Base-by-base conservation (phyloP, 768 basidiomycete genomes). In the Crucibulum laeve region DNA sequence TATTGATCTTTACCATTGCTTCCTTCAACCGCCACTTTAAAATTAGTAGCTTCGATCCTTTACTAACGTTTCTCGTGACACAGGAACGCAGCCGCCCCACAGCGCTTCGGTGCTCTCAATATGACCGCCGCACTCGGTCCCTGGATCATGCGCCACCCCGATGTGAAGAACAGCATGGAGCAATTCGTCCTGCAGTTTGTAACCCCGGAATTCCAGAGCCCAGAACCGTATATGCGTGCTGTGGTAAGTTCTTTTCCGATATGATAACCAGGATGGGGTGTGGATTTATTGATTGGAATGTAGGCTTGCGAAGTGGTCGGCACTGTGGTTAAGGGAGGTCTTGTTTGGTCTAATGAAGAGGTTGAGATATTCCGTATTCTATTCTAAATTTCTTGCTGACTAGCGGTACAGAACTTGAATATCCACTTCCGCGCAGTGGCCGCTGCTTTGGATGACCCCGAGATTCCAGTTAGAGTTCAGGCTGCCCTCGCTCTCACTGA, bases 91-190 rank as follows among this genome's bases (percentile, higher is more conserved):
- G 47, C 77, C 1, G 60, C 87, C 4, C 64, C 77, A 18, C 83
- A 93, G 50, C 79, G 82, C 36, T 94, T 87, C 53, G 92, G 91
- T 36, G 92, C 87, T 2, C 70, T 95, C 26, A 88, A 87, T 54
- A 89, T 93, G 76, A 81, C 81, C 8, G 76, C 83, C 22, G 80
- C 81, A 0, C 73, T 94, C 3, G 83, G 82, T 0, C 78, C 80
- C 0, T 83, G 85, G 67, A 85, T 92, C 53, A 85, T 91, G 80
- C 79, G 80, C 42, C 89, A 91, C 57, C 87, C 89, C 6, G 82
- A 87, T 25, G 84, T 91, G 47, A 84, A 80, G 53, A 67, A 67
- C 42, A 80, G 74, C 48, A 84, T 94, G 76, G 88, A 91, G 60
- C 71, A 77, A 19, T 91, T 94, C 61, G 66, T 91, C 53, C 45